Evolutionary conservation across 2,329 filamentous ascomycete species (phyloP), one percentile per base, ranked within the genome.

Genomic region (Akanthomyces lecanii): DNA sequence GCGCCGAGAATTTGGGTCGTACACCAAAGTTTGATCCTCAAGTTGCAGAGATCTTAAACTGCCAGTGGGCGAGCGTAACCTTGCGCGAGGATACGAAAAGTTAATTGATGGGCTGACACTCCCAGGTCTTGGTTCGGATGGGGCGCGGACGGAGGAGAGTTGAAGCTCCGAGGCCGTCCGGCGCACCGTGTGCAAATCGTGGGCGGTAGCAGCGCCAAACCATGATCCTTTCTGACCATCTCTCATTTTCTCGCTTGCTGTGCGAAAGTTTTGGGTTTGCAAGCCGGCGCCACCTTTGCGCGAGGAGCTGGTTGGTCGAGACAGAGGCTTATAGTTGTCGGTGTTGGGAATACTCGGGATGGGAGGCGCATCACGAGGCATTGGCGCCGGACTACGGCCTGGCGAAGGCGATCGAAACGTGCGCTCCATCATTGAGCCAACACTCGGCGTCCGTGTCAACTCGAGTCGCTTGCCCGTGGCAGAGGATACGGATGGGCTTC

Each of bases 341-440:
- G 82, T 76, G 45, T 81, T 76, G 3, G 91, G 91, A 30, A 97
- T 81, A 4, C 82, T 81, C 42, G 92, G 93, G 2, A 97, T 87
- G 1, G 92, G 92, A 36, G 92, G 91, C 59, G 85, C 81, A 69
- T 84, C 78, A 56, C 77, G 73, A 23, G 72, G 68, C 48, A 72
- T 73, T 66, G 73, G 75, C 64, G 74, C 72, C 51, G 74, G 74
- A 63, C 75, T 81, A 80, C 72, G 73, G 80, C 65, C 74, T 25
- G 70, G 91, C 4, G 88, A 96, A 4, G 88, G 86, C 14, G 89
- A 89, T 68, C 93, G 87, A 75, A 97, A 97, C 0, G 92, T 93
- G 63, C 94, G 86, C 73, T 94, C 90, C 36, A 86, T 89, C 93
- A 98, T 96, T 56, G 92, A 97, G 25, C 87, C 84, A 33, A 84